These are phyloP conservation scores for Nematocida minor DNA, from an alignment of 371 early-diverging fungal genomes.

Conservation along the genomic window DNA sequence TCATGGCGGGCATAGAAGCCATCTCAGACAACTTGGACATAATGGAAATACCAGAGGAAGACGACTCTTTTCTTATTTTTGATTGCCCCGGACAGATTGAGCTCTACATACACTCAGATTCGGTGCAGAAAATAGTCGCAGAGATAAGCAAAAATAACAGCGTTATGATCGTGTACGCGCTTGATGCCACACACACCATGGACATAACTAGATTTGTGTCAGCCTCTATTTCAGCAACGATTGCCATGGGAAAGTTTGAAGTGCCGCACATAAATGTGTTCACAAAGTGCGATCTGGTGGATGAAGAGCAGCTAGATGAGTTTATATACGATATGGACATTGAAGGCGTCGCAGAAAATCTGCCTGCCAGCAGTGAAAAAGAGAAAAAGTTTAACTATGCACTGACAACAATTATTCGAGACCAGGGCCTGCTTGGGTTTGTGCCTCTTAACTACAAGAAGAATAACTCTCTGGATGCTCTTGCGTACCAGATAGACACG, in stretches of 20 bases:
- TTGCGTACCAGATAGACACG: constrained; percentile 34
- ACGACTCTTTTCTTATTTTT: constrained; percentile 33
- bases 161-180: not conserved
- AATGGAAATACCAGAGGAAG: constrained; percentile 43
- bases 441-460: constrained; percentile 31
- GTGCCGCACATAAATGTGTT: constrained; percentile 44
- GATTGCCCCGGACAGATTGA: constrained; percentile 54
- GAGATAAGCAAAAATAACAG: not conserved
- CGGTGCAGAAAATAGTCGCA: constrained; percentile 20
- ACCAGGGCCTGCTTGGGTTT: constrained; percentile 30
- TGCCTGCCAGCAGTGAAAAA: not conserved
- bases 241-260: constrained; percentile 50
- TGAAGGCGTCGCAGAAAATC: not conserved
- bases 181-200: constrained; percentile 24
- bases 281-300: constrained; percentile 47
- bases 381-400: constrained; percentile 39
- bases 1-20: constrained; percentile 45
- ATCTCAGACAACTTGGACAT: constrained; percentile 44
- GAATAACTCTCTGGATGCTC: not conserved
- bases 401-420: constrained; percentile 30
- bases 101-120: constrained; percentile 48
- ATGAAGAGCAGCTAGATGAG: constrained; percentile 25
- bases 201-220: constrained; percentile 26
- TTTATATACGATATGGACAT: not conserved
- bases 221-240: constrained; percentile 22